Base-by-base conservation (phyloP, 2,329 filamentous ascomycete species). In the Trichoderma atrobrunneum region DNA sequence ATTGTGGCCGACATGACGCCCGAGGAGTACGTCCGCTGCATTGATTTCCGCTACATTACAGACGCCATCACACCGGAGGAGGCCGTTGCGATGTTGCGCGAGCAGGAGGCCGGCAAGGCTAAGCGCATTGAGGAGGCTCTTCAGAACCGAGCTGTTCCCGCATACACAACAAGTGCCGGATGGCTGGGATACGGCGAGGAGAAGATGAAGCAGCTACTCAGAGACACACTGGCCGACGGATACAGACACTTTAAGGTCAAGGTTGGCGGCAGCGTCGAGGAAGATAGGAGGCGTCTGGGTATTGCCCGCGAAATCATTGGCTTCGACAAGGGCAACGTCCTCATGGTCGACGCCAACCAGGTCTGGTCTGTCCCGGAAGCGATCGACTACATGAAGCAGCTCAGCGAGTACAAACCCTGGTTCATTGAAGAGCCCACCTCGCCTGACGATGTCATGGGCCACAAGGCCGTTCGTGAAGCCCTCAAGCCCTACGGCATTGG, bases 331-430 rank as follows among this genome's bases (percentile, higher is more conserved):
- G 94, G 91, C 73, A 95, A 95, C 81, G 88, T 95, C 67, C 87
- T 97, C 77, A 97, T 97, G 94, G 91, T 97, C 14, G 94, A 97
- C 83, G 94, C 94, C 66, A 97, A 97, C 84, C 94, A 97, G 85
- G 87, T 96, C 72, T 97, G 94, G 94, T 93, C 91, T 65, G 94
- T 97, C 43, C 93, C 93, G 1, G 93, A 97, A 83, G 94, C 94
- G 8, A 94, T 97, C 77, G 89, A 88, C 74, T 94, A 95, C 85
- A 97, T 97, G 93, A 88, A 91, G 78, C 82, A 93, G 78, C 89
- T 97, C 61, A 88, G 88, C 71, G 90, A 94, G 77, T 97, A 94
- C 85, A 92, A 92, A 85, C 92, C 92, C 32, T 96, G 93, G 92
- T 97, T 97, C 84, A 97, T 97, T 79, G 94, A 97, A 84, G 94